Evolutionary conservation across 139 green algal genomes (phyloP), one percentile per base, ranked within the genome.

Genomic region (Chlamydomonas sp.): DNA sequence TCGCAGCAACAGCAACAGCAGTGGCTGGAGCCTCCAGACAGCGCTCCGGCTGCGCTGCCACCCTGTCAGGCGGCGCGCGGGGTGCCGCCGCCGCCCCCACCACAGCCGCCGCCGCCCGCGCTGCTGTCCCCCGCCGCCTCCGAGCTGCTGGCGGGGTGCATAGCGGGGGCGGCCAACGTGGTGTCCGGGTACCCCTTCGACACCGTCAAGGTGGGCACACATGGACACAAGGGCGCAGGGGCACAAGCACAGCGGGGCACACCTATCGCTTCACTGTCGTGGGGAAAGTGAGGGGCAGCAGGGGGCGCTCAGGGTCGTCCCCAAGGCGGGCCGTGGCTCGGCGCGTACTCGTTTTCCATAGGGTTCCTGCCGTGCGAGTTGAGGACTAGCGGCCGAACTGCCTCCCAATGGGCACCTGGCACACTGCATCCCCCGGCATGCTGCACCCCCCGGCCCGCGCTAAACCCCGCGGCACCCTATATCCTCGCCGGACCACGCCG

Each of bases 141-240:
- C 15, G 84, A 88, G 64, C 67, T 89, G 31, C 6, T 80, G 0
- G 85, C 69, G 1, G 85, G 85, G 3, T 85, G 64, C n/a, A 67
- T 17, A 6, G 84, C 84, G 63, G 84, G 84, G 12, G 84, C 84
- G 0, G 84, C 84, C 2, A 88, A 88, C 57, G 84, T 88, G 4
- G 67, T 12, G 8, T 84, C 63, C 58, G 87, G 90, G 17, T 93
- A 93, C 76, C 93, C 93, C 0, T 96, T 96, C 71, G 94, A 96
- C 71, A 96, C 94, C 1, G 88, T 97, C 17, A 97, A 97, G 84
- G 95, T 97, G 20, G 79, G 95, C 66, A 49, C 31, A 49, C 31
- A 49, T 49, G 31, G 31, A 49, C 31, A 49, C 31, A 49, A 49
- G 31, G 31, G 31, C 31, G 31, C 31, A 49, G 31, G 31, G 31